Evolutionary conservation across 2,329 filamentous ascomycete species (phyloP).

Genomic region (Cordyceps cicadae): DNA sequence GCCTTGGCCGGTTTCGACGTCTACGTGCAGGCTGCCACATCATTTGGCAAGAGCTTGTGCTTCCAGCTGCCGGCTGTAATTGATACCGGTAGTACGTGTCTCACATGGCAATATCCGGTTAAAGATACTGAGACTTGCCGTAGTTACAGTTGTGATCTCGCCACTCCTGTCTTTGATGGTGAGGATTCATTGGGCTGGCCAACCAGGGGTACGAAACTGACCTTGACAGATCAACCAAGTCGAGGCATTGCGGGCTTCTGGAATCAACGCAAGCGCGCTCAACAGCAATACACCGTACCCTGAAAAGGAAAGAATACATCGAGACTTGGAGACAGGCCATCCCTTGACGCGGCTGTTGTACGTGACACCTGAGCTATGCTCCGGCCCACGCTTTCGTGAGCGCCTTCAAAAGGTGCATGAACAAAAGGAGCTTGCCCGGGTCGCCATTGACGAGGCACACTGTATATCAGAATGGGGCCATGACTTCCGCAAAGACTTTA

Average conservation of each 20-base stretch:
- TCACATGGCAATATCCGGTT: not conserved
- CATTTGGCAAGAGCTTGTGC: conserved; percentile 88
- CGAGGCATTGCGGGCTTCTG: conserved; percentile 62
- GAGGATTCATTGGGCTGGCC: conserved; percentile 15
- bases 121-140: not conserved
- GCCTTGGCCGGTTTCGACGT: conserved; percentile 80
- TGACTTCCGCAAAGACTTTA: conserved; percentile 91
- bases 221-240: conserved; percentile 78
- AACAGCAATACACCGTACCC: conserved; percentile 68
- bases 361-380: conserved; percentile 86
- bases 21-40: conserved; percentile 83
- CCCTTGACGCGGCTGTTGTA: conserved; percentile 78
- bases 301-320: conserved; percentile 61
- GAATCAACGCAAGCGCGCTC: conserved; percentile 74
- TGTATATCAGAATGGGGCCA: conserved; percentile 98
- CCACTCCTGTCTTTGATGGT: conserved; percentile 86
- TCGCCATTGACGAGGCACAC: conserved; percentile 91
- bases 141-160: conserved; percentile 84
- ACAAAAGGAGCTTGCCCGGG: conserved; percentile 75
- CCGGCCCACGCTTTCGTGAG: conserved; percentile 66
- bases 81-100: conserved; percentile 66
- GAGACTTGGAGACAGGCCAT: conserved; percentile 80
- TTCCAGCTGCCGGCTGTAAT: conserved; percentile 88
- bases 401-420: conserved; percentile 64
- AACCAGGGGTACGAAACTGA: not conserved